Percentiles rank a stretch among this genome's conserved stretches.
Evolutionary conservation across 2,329 filamentous ascomycete genomes (phyloP).

Genomic region (Ceratocystis alfenasii): DNA sequence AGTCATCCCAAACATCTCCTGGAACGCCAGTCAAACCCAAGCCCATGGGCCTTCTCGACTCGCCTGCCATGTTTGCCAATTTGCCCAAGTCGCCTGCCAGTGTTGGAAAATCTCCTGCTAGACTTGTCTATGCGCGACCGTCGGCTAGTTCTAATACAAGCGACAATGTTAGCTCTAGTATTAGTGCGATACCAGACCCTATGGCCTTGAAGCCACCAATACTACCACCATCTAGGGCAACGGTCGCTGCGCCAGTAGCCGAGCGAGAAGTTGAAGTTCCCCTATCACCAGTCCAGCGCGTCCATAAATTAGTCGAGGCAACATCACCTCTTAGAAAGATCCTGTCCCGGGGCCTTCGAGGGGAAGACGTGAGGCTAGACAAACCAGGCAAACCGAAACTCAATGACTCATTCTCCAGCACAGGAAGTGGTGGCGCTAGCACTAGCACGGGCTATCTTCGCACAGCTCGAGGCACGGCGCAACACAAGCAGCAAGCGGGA

Average conservation of each 20-base stretch:
- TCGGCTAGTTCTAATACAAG: neutral
- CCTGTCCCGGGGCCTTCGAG: constrained; percentile 16
- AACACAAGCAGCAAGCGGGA: constrained; percentile 4
- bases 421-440: neutral
- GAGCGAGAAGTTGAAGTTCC: constrained; percentile 17
- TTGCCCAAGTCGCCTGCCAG: constrained; percentile 20
- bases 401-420: constrained; percentile 16
- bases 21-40: neutral
- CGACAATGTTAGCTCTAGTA: too few relatives aligned
- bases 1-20: neutral
- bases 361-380: constrained; percentile 18
- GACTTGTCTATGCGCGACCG: constrained; percentile 20
- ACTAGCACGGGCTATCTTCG: constrained; percentile 14
- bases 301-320: constrained; percentile 18
- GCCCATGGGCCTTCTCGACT: neutral
- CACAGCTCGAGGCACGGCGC: constrained; percentile 14
- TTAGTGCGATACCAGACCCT: constrained; percentile 9
- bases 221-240: constrained; percentile 12
- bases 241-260: neutral
- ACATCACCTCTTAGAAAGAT: constrained; percentile 20
- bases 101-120: constrained; percentile 20
- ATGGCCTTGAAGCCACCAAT: constrained; percentile 16
- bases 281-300: constrained; percentile 19
- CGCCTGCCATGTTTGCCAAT: constrained; percentile 19
- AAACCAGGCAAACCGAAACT: constrained; percentile 7